Conservation (phyloP, 73 alveolate species). For the Tetrahymena malaccensis region DNA sequence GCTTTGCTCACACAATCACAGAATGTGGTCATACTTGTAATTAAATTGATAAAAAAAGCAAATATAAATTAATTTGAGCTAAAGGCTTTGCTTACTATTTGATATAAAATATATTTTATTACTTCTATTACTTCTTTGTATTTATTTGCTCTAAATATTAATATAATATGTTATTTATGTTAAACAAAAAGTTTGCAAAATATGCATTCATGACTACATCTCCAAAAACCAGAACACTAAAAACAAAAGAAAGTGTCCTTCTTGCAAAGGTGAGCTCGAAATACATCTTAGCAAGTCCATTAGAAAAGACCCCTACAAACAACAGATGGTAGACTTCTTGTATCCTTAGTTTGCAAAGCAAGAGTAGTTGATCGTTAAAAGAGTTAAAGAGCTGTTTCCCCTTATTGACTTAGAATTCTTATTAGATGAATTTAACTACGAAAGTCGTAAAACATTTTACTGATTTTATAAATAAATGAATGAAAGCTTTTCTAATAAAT, state of each 20-base stretch:
- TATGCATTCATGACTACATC: constrained; percentile 8
- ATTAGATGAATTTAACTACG: not conserved
- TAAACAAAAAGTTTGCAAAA: constrained; percentile 22
- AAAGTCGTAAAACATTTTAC: not conserved
- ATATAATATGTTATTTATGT: not conserved
- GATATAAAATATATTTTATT: not conserved
- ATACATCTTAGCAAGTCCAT: constrained; percentile 21
- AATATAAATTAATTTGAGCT: not conserved
- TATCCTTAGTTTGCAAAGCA: constrained; percentile 50
- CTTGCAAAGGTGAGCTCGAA: constrained; percentile 13
- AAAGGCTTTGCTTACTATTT: constrained; percentile 1
- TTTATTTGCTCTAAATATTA: not conserved
- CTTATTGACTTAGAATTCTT: not conserved
- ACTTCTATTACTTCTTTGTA: not conserved
- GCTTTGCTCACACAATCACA: constrained; percentile 73
- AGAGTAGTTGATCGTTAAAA: constrained; percentile 25
- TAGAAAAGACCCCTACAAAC: constrained; percentile 58
- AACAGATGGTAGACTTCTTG: constrained; percentile 57
- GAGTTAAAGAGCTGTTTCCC: constrained; percentile 10
- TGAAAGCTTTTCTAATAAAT: not conserved
- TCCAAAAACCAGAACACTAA: constrained; percentile 14
- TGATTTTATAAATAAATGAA: too few relatives aligned
- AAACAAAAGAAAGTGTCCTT: not conserved
- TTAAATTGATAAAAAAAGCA: not conserved
- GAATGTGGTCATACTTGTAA: constrained; percentile 74